Percentiles rank a stretch among this genome's conserved stretches.
Conservation (phyloP, 768 basidiomycete genomes). For the Hygrocybe punicea region DNA sequence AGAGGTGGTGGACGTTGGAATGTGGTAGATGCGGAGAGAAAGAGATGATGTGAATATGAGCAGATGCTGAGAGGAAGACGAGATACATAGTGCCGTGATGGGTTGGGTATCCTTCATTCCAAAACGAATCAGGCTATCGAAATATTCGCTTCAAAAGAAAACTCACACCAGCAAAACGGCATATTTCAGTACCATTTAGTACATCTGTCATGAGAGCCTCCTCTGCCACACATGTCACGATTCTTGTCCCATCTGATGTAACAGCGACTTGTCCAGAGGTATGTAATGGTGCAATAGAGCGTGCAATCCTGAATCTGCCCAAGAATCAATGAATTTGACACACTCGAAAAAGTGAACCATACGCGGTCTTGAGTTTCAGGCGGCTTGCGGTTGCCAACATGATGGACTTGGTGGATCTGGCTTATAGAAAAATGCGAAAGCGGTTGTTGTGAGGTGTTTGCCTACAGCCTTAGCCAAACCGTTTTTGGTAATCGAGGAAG, state of each 20-base stretch:
- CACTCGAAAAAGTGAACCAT: conserved; percentile 19
- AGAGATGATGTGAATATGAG: conserved; percentile 78
- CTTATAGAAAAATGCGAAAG: neutral
- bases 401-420: neutral
- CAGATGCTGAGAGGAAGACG: conserved; percentile 71
- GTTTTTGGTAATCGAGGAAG: too few species aligned
- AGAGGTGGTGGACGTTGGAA: conserved; percentile 51
- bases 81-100: conserved; percentile 79
- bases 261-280: conserved; percentile 85
- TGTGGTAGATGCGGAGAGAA: conserved; percentile 77
- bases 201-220: conserved; percentile 81
- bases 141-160: neutral
- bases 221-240: conserved; percentile 86
- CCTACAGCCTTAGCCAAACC: neutral
- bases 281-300: conserved; percentile 75
- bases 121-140: conserved; percentile 1
- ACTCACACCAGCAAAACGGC: conserved; percentile 81
- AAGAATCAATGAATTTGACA: conserved; percentile 7
- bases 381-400: conserved; percentile 38
- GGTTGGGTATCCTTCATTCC: conserved; percentile 70
- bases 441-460: conserved; percentile 16
- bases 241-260: conserved; percentile 69
- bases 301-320: conserved; percentile 71
- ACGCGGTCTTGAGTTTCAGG: conserved; percentile 63
- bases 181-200: conserved; percentile 68